Conservation (phyloP, 495 filamentous ascomycete species). For the Penicillium atrosanguineum region DNA sequence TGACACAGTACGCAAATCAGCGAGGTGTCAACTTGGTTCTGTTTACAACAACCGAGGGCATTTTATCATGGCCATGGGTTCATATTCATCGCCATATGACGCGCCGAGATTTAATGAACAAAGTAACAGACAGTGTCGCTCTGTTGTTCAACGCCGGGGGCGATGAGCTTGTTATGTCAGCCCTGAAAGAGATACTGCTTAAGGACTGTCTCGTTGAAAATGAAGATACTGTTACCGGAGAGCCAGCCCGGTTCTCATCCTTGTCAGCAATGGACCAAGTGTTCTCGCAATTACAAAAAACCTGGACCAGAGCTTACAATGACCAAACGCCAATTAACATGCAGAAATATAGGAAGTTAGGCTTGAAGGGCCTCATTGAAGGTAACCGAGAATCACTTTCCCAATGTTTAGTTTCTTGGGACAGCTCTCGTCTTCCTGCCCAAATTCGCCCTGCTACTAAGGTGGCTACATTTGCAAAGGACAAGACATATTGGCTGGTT, state of each 20-base stretch:
- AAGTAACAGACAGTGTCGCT: conserved; percentile 12
- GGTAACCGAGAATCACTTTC: not conserved
- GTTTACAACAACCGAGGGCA: conserved; percentile 13
- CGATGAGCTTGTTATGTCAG: not conserved
- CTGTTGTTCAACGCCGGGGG: conserved; percentile 16
- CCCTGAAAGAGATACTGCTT: conserved; percentile 7
- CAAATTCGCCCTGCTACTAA: conserved; percentile 19
- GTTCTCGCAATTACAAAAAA: conserved; percentile 5
- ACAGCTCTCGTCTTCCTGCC: not conserved
- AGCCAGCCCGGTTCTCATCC: not conserved
- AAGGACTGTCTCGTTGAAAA: conserved; percentile 12
- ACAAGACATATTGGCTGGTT: conserved; percentile 56
- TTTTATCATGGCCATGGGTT: conserved; percentile 15
- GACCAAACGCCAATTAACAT: conserved; percentile 9
- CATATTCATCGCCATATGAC: conserved; percentile 17
- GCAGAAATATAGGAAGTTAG: conserved; percentile 4
- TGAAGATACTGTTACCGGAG: conserved; percentile 11
- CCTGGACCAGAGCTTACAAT: conserved; percentile 5
- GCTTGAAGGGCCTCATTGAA: conserved; percentile 9
- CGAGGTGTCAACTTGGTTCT: conserved; percentile 15
- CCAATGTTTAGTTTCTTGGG: conserved; percentile 18
- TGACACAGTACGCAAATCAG: conserved; percentile 15
- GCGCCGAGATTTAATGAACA: conserved; percentile 9
- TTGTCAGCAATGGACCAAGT: not conserved
- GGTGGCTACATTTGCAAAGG: conserved; percentile 14